Evolutionary conservation across 148 eudicot genomes (phyloP).

Genomic region (Hydrangea macrophylla): DNA sequence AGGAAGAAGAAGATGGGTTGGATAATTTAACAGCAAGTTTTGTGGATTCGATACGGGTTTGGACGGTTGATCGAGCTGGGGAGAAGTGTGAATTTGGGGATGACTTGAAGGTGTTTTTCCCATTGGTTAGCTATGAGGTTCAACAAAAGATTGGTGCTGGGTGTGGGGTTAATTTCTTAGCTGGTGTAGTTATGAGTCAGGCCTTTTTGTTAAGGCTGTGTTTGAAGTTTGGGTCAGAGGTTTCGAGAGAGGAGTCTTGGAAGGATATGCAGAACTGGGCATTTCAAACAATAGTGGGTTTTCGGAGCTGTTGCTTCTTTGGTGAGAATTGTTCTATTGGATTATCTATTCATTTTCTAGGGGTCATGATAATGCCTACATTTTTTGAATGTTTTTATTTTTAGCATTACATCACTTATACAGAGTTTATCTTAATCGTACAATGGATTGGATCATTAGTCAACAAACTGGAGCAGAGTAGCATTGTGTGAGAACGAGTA

Average conservation of each 20-base stretch:
- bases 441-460: background rate
- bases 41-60: slow-evolving; percentile 63
- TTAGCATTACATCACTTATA: background rate
- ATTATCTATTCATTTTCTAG: background rate
- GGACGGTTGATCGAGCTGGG: slow-evolving; percentile 49
- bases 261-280: slow-evolving; percentile 36
- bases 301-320: slow-evolving; percentile 51
- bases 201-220: slow-evolving; percentile 50
- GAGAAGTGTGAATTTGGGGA: slow-evolving; percentile 35
- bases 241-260: slow-evolving; percentile 31
- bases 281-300: slow-evolving; percentile 43
- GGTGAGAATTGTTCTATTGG: slow-evolving; percentile 42
- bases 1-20: slow-evolving; percentile 27
- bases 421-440: background rate
- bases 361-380: background rate
- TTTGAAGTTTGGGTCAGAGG: slow-evolving; percentile 39
- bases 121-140: slow-evolving; percentile 44
- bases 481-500: background rate
- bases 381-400: background rate
- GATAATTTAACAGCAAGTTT: slow-evolving; percentile 39
- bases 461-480: background rate
- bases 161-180: slow-evolving; percentile 46
- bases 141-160: slow-evolving; percentile 24
- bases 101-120: slow-evolving; percentile 57
- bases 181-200: slow-evolving; percentile 70